Base-by-base conservation (phyloP, 176 grass and related monocot genomes). In the Stipa capillata region DNA sequence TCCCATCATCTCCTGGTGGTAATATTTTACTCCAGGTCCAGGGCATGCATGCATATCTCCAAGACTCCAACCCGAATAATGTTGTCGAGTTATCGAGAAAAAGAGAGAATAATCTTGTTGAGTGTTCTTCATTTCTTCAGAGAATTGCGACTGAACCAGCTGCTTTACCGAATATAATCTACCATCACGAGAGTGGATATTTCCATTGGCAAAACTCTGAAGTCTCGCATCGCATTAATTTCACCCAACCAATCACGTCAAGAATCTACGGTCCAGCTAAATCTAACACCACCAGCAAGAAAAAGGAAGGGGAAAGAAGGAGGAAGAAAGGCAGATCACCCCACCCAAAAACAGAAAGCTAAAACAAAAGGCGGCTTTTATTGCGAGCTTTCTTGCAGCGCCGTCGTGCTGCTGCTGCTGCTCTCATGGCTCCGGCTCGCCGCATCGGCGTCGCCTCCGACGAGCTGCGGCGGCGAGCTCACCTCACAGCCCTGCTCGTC, bases 231-330 rank as follows among this genome's bases (percentile, higher is more conserved):
- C 12, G 6, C 53, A 64, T 76, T 74, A 4, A 81, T 47, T 76
- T 39, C 36, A 69, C 44, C 64, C 47, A 50, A 77, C 37, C 35
- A 85, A 89, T 82, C 82, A 77, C 71, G 63, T 39, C 82, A 65
- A 57, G 82, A 81, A 82, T 85, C 18, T 81, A 89, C 77, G 81
- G 11, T 49, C 40, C 4, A 75, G 36, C 77, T 77, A 89, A 89
- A 89, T 85, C 87, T 82, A 85, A 37, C 63, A 49, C 13, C 63
- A 72, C 5, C 44, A 47, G 13, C n/a, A 45, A 27, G 39, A 14
- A 27, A 69, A 31, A 21, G 23, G 12, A 51, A 15, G 15, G 29
- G 6, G 1, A 8, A 64, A 23, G 60, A 39, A 62, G 10, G 0
- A 39, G 1, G 14, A 17, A 14, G 7, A 42, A 25, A 41, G 73